Conservation (phyloP, 495 filamentous ascomycete genomes). For the Aspergillus funiculosus region DNA sequence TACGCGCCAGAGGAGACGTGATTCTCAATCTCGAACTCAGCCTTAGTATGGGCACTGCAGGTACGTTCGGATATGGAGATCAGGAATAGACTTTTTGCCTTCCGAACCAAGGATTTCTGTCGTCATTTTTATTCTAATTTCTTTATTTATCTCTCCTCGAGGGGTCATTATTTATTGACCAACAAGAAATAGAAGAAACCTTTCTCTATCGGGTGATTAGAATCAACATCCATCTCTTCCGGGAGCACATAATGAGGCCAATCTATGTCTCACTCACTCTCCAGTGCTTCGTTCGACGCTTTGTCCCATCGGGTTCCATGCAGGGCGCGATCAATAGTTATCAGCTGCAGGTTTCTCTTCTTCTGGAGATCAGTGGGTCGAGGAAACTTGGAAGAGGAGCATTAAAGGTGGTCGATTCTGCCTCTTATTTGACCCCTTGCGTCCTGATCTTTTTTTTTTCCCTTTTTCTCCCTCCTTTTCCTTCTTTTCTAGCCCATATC, state of each 20-base stretch:
- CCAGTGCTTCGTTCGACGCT: conserved; percentile 16
- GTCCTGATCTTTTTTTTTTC: conserved; percentile 8
- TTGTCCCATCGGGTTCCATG: conserved; percentile 14
- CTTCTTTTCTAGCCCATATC: conserved; percentile 4
- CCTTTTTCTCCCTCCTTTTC: conserved; percentile 7
- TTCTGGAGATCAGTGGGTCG: conserved; percentile 3
- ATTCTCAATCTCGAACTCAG: neutral
- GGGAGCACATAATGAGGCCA: conserved; percentile 3
- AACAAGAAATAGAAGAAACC: no score
- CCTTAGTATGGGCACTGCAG: neutral
- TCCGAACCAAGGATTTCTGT: neutral
- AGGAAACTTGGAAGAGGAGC: conserved; percentile 2
- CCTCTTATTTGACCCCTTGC: conserved; percentile 18
- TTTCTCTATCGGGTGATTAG: neutral
- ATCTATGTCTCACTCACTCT: conserved; percentile 14
- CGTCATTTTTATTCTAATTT: neutral
- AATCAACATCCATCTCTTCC: neutral
- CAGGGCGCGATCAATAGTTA: conserved; percentile 15
- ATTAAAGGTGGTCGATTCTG: conserved; percentile 8
- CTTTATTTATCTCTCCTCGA: neutral
- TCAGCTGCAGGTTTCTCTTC: conserved; percentile 11
- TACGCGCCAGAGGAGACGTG: neutral
- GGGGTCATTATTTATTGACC: no score
- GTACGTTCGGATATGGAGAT: neutral
- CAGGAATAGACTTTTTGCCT: neutral